A percentile compares a stretch with the other conserved stretches of the same genome.
phyloP scores from a whole-genome alignment of 495 filamentous ascomycete genomes.

The Tuber melanosporum region DNA sequence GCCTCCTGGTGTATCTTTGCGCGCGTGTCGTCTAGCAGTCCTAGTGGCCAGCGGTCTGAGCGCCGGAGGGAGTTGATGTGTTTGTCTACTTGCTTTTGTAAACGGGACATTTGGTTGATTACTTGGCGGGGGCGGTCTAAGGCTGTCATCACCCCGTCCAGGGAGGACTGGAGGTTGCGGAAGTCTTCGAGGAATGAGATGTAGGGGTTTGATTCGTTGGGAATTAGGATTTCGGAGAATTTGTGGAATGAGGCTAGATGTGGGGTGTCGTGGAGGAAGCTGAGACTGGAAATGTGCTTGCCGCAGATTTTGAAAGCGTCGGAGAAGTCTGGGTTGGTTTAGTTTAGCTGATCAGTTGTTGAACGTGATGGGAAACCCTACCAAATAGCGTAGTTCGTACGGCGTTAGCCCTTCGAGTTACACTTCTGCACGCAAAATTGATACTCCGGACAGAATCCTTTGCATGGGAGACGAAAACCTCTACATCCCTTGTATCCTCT shows the following conservation, averaged over 20 bases:
- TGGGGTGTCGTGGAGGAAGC: constrained; percentile 57
- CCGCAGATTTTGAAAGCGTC: constrained; percentile 33
- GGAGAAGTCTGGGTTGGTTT: constrained; percentile 27
- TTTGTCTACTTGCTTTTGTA: constrained; percentile 65
- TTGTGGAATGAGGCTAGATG: constrained; percentile 66
- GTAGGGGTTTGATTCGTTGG: constrained; percentile 67
- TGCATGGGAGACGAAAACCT: constrained; percentile 83
- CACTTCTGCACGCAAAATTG: constrained; percentile 70
- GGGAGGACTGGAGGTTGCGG: constrained; percentile 67
- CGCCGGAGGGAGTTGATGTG: constrained; percentile 65
- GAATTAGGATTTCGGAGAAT: constrained; percentile 61
- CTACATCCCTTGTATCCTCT: constrained; percentile 82
- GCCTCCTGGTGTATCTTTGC: constrained; percentile 64
- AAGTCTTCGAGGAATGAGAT: constrained; percentile 66
- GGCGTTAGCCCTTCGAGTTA: constrained; percentile 63
- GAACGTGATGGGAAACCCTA: constrained; percentile 41
- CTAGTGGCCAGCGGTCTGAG: constrained; percentile 69
- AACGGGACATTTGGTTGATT: constrained; percentile 60
- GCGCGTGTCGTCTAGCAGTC: constrained; percentile 81
- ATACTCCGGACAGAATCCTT: constrained; percentile 79
- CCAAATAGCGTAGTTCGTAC: constrained; percentile 53
- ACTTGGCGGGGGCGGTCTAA: constrained; percentile 74
- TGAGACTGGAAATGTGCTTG: constrained; percentile 48
- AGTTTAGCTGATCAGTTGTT: not conserved
- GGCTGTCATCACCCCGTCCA: constrained; percentile 69